Evolutionary conservation across 192 early-diverging fungal genomes (phyloP), one percentile per base, ranked within the genome.

Genomic region (Podila minutissima): DNA sequence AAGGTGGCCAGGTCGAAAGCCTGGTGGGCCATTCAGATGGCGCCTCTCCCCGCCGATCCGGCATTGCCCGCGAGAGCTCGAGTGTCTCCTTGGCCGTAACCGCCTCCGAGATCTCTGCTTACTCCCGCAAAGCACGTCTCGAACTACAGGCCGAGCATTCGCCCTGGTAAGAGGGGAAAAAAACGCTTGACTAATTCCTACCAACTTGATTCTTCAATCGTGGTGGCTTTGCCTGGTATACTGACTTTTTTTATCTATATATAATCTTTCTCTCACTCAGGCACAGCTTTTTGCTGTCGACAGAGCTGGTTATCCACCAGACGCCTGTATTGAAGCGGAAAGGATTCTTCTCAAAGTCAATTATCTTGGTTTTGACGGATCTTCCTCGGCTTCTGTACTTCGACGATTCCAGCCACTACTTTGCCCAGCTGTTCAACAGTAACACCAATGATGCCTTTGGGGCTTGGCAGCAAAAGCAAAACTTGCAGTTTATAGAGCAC

Each of bases 351-450:
- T 79, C 86, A 13, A 93, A 89, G 58, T 89, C 88, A 48, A 59
- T 88, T 19, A 85, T 88, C 37, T 59, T 94, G 38, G 83, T 93
- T n/a, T 74, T 94, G 61, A 93, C 92, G 2, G 91, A 93, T 66
- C 74, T 83, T 37, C 92, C 92, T 35, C 86, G 93, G 6, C 75
- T 94, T 57, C 64, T 88, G 4, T 91, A 92, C 64, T 86, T 89
- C 63, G 92, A 93, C 51, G 84, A 90, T 67, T 76, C 74, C 41
- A 76, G 69, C 48, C 74, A 76, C 55, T 76, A 76, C 46, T 76
- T 70, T 66, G 63, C 74, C 0, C 74, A 76, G 49, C 32, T 76
- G 12, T 76, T 76, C 48, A 70, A 70, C 58, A 76, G 74, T 67
- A 76, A 76, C 5, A 76, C 67, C 12, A 76, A 70, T 35, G 74